These are phyloP conservation scores for Termitomyces titanicus DNA, from an alignment of 768 basidiomycete genomes.

Conservation along the genomic window DNA sequence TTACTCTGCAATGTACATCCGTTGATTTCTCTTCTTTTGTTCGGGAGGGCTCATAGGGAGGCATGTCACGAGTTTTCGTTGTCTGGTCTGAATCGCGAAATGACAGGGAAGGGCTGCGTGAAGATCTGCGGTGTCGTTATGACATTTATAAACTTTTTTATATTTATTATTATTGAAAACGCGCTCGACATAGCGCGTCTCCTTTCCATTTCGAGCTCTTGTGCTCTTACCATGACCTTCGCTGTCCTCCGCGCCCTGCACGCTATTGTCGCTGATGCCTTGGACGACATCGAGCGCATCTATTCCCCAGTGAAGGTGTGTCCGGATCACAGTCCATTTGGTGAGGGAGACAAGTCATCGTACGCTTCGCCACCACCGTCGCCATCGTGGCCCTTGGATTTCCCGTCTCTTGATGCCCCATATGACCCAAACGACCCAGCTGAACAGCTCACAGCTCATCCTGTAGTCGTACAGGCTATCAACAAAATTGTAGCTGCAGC, in stretches of 20 bases:
- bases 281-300: slow-evolving; percentile 64
- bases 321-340: slow-evolving; percentile 2
- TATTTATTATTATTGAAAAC: slow-evolving; percentile 15
- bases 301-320: slow-evolving; percentile 32
- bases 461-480: slow-evolving; percentile 55
- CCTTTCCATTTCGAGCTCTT: not conserved
- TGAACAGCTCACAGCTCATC: slow-evolving; percentile 57
- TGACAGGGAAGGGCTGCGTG: slow-evolving; percentile 16
- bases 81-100: slow-evolving; percentile 2
- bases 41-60: not conserved
- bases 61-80: slow-evolving; percentile 5
- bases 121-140: slow-evolving; percentile 16
- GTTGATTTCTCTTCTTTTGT: not conserved
- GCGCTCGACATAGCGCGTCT: not conserved
- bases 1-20: not conserved
- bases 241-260: slow-evolving; percentile 61
- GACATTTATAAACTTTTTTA: slow-evolving; percentile 3
- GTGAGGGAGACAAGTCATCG: slow-evolving; percentile 3
- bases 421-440: slow-evolving; percentile 41
- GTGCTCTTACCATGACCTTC: slow-evolving; percentile 47
- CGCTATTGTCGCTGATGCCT: slow-evolving; percentile 60
- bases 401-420: slow-evolving; percentile 53
- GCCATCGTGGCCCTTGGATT: slow-evolving; percentile 38
- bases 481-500: slow-evolving; percentile 66
- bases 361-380: slow-evolving; percentile 32